Percentiles rank a stretch among this genome's conserved stretches.
Evolutionary conservation across 148 eudicot genomes (phyloP).

Genomic region (Rhododendron simsii): DNA sequence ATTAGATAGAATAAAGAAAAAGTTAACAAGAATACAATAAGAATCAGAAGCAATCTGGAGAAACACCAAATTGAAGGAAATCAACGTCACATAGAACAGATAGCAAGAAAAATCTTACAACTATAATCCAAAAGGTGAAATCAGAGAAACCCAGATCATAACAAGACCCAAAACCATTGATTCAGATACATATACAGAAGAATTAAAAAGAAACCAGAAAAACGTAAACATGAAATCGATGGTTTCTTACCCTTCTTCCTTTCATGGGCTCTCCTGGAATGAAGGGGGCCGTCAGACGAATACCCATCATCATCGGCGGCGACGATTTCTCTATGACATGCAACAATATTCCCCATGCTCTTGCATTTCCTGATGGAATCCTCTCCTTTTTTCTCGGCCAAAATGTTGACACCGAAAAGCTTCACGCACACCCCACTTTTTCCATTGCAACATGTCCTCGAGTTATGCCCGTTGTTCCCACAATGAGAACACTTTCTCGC

Average conservation of each 20-base stretch:
- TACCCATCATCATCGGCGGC: constrained; percentile 16
- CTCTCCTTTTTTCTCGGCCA: neutral
- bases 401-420: constrained; percentile 26
- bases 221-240: neutral
- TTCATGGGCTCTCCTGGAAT: neutral
- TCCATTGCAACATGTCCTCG: constrained; percentile 12
- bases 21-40: neutral
- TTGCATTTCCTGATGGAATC: constrained; percentile 27
- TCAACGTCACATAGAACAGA: neutral
- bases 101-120: neutral
- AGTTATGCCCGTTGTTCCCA: constrained; percentile 25
- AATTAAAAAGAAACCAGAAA: neutral
- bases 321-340: neutral
- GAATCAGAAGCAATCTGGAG: neutral
- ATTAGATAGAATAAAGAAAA: no score
- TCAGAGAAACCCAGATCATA: neutral
- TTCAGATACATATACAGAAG: neutral
- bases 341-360: constrained; percentile 22
- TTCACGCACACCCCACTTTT: constrained; percentile 7
- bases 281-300: constrained; percentile 27
- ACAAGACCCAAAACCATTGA: neutral
- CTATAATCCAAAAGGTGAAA: neutral
- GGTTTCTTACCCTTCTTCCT: constrained; percentile 15
- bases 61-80: neutral
- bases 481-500: constrained; percentile 23